phyloP scores from a whole-genome alignment of 768 basidiomycete genomes.

The Clavulina sp. region DNA sequence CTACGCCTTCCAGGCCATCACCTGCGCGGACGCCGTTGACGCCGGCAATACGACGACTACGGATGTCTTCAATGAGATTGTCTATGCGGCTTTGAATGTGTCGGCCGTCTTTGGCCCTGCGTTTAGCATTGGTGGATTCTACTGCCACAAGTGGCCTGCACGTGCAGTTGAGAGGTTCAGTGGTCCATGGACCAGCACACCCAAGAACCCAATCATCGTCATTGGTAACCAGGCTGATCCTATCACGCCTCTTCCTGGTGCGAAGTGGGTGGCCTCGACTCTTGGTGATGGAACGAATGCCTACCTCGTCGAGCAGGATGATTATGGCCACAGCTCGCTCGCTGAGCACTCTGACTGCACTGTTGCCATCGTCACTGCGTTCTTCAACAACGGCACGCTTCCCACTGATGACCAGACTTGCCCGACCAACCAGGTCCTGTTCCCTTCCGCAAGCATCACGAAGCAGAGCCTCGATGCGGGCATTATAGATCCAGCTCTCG shows the following conservation, averaged over 20 bases:
- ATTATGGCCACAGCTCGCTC: conserved; percentile 6
- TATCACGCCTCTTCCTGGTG: conserved; percentile 2
- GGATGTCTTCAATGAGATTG: conserved; percentile 8
- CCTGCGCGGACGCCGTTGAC: conserved; percentile 6
- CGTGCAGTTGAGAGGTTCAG: conserved; percentile 1
- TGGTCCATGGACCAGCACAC: conserved; percentile 3
- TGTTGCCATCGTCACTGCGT: neutral
- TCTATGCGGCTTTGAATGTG: neutral
- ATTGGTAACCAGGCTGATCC: conserved; percentile 5
- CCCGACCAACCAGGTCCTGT: neutral
- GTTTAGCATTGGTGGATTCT: neutral
- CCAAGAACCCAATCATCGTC: conserved; percentile 6
- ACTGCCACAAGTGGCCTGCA: neutral
- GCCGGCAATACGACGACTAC: conserved; percentile 1
- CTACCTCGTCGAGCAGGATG: conserved; percentile 5
- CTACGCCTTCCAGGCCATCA: conserved; percentile 3
- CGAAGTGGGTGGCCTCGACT: neutral
- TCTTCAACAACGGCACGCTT: conserved; percentile 2
- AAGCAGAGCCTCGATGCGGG: neutral
- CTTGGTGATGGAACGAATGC: conserved; percentile 1
- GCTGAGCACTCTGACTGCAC: conserved; percentile 7
- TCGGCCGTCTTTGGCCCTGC: neutral
- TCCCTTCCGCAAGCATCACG: neutral
- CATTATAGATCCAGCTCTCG: neutral
- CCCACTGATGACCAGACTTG: neutral